Evolutionary conservation across 495 filamentous ascomycete genomes (phyloP), one percentile per base, ranked within the genome.

Genomic region (Trichoderma erinaceum): DNA sequence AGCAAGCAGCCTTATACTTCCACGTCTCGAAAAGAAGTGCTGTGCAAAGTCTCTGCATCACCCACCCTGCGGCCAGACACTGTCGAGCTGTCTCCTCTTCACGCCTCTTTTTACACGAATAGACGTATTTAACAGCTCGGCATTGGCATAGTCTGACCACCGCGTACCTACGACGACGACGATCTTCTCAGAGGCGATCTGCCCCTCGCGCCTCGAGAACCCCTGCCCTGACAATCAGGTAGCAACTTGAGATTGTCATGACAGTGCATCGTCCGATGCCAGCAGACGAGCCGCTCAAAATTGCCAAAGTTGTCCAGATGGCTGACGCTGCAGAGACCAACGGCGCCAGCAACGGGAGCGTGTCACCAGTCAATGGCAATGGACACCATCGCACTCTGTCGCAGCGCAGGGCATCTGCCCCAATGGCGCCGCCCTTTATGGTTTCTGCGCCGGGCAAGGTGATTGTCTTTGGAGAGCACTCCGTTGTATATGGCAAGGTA

Each of bases 391-490:
- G 72, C 41, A 70, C 69, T 58, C 79, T 69, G 70, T 70, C 79
- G 73, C 70, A 77, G 56, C 82, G 83, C 73, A 85, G 84, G 61
- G 75, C 82, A 58, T 85, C 83, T n/a, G 82, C 75, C 35, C 83
- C 84, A 12, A 85, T 86, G 84, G 81, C 93, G 80, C 93, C 94
- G 6, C 80, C 93, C 58, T 99, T 98, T 71, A 96, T 98, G 90
- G 93, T 97, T 67, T 98, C 95, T 8, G 93, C 95, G 16, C 95
- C 95, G 15, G 95, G 93, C 41, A 99, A 99, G 78, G 94, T 96
- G 73, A 98, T 99, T 75, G 91, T 97, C 21, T 97, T 90, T 77
- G 95, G 95, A 66, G 95, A 99, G 75, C 95, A 99, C 81, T 91
- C 95, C 13, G 95, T 97, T 2, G 95, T 99, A 12, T 86, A 99